Base-by-base conservation (phyloP, 306 rosid species). In the Ziziphus jujuba region DNA sequence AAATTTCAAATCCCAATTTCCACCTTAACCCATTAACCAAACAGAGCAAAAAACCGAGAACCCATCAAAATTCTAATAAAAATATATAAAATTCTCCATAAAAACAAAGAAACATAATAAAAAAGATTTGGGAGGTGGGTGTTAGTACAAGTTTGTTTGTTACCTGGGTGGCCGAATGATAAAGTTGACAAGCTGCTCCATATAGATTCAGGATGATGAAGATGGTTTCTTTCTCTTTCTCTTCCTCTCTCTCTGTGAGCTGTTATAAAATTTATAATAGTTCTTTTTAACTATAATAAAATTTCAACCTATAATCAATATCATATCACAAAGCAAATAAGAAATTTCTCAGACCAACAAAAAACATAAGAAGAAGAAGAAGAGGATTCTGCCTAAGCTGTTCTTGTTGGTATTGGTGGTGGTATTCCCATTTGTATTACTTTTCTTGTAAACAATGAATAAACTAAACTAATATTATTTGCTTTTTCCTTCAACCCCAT, bases 181-280 rank as follows among this genome's bases (percentile, higher is more conserved):
- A 72, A 84, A 84, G 86, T 81, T 84, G 74, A 84, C 78, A 38
- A 84, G 89, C 74, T 79, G 89, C 64, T 84, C 89, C 89, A 84
- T 77, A 34, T 77, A 34, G 77, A 71, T 81, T 80, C 64, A 80
- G 80, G 73, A 34, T 40, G 47, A 66, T 7, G 62, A n/a, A 50
- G 59, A 51, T 19, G 59, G 31, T 12, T n/a, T 31, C 58, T 21
- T 15, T 22, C 64, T 63, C 72, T 58, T 49, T 58, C 72, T n/a
- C 20, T 12, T 9, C 17, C 59, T 21, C 9, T 22, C 64, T 63
- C 72, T 58, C 57, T 58, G 66, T n/a, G 12, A 61, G 16, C 47
- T 38, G 54, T 52, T 38, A 22, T n/a, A n/a, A n/a, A n/a, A n/a
- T n/a, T n/a, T n/a, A n/a, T 71, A 69, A 56, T 3, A 59, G 78